Conservation (phyloP, 768 basidiomycete species). For the Lentinula boryana region DNA sequence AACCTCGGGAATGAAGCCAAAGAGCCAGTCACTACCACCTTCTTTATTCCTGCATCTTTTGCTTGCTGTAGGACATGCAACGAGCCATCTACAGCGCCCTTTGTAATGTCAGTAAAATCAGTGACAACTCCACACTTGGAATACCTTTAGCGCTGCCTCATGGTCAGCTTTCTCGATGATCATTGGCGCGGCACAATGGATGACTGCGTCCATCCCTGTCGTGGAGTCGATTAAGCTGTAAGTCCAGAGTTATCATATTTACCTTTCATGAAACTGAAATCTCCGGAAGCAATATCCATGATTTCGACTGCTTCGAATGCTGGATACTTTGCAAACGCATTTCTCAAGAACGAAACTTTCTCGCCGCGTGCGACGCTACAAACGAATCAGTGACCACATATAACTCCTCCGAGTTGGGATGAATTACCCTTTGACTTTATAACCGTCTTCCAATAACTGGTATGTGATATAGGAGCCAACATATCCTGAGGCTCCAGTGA, state of each 20-base stretch:
- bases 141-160: conserved; percentile 1
- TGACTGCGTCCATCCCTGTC: neutral
- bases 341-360: conserved; percentile 3
- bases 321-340: conserved; percentile 4
- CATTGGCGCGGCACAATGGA: conserved; percentile 2
- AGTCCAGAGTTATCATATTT: no score
- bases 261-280: conserved; percentile 6
- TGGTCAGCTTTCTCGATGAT: neutral
- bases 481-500: conserved; percentile 15
- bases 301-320: conserved; percentile 13
- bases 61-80: conserved; percentile 10
- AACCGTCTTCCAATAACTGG: conserved; percentile 13
- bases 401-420: neutral
- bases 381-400: neutral
- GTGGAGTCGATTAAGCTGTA: neutral
- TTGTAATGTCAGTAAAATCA: neutral
- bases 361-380: conserved; percentile 5
- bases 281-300: conserved; percentile 8
- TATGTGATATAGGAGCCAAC: conserved; percentile 12
- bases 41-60: neutral
- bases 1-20: neutral
- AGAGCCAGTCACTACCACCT: conserved; percentile 5
- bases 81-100: conserved; percentile 6
- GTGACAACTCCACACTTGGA: no score
- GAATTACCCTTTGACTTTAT: conserved; percentile 10